Conservation (phyloP, 805 yeast species). For the Cyberlindnera galapagoensis region DNA sequence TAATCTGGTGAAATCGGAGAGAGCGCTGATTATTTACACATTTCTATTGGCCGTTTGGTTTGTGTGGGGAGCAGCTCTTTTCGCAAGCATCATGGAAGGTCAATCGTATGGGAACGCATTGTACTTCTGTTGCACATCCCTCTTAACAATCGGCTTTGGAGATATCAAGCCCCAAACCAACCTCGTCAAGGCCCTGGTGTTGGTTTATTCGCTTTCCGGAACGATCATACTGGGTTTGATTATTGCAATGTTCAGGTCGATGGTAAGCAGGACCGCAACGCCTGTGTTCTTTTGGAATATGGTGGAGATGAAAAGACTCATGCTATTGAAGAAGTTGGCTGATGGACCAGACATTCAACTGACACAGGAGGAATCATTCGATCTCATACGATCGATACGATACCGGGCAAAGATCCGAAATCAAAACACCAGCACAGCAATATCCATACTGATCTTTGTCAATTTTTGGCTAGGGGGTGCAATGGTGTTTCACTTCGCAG, state of each 20-base stretch:
- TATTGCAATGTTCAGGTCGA: conserved; percentile 60
- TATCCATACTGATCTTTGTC: conserved; percentile 37
- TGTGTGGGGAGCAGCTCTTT: conserved; percentile 60
- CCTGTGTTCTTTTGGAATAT: conserved; percentile 64
- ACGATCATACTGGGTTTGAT: conserved; percentile 69
- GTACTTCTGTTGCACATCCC: conserved; percentile 67
- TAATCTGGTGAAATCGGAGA: conserved; percentile 60
- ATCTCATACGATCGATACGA: conserved; percentile 48
- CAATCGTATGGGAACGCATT: conserved; percentile 55
- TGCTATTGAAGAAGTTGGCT: conserved; percentile 22
- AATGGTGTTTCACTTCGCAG: conserved; percentile 48
- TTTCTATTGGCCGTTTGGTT: conserved; percentile 64
- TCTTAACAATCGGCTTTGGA: conserved; percentile 78
- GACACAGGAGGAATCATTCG: conserved; percentile 44
- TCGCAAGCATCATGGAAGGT: conserved; percentile 37
- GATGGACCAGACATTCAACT: conserved; percentile 18
- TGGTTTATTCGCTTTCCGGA: conserved; percentile 65
- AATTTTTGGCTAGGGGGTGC: conserved; percentile 74
- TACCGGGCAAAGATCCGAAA: conserved; percentile 31
- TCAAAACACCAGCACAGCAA: conserved; percentile 32
- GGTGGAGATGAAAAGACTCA: conserved; percentile 44
- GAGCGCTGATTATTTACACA: conserved; percentile 68
- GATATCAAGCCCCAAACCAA: conserved; percentile 52
- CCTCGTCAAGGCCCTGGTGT: conserved; percentile 49
- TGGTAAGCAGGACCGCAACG: conserved; percentile 52